Percentiles rank a stretch among this genome's conserved stretches.
phyloP scores from a whole-genome alignment of 495 filamentous ascomycete genomes.

The Xylaria nigripes region DNA sequence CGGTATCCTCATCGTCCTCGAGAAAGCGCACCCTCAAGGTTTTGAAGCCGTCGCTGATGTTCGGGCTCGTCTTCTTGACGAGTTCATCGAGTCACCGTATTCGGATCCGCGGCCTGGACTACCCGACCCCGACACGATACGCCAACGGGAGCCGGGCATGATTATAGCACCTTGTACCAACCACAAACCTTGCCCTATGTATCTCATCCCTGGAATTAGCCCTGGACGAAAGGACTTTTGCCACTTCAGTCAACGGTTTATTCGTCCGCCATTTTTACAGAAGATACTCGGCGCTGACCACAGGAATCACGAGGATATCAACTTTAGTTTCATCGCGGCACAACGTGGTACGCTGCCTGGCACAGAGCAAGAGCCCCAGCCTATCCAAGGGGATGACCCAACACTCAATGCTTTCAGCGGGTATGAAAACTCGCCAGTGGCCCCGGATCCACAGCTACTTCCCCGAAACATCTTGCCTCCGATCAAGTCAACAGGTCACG shows the following conservation, averaged over 20 bases:
- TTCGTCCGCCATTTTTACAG: constrained; percentile 76
- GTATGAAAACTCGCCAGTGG: constrained; percentile 25
- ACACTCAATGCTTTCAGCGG: constrained; percentile 33
- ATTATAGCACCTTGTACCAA: constrained; percentile 96
- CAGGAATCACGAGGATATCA: constrained; percentile 81
- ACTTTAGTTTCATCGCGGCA: constrained; percentile 84
- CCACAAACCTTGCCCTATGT: constrained; percentile 84
- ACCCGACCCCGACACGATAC: constrained; percentile 22
- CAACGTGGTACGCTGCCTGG: constrained; percentile 53
- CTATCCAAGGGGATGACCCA: constrained; percentile 17
- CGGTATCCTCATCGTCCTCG: constrained; percentile 77
- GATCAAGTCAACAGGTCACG: constrained; percentile 78
- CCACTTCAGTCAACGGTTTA: constrained; percentile 81
- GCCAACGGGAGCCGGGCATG: constrained; percentile 61
- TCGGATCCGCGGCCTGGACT: constrained; percentile 29
- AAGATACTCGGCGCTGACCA: constrained; percentile 58
- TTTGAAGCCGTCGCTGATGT: constrained; percentile 88
- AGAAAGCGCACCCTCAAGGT: constrained; percentile 84
- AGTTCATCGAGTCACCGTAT: constrained; percentile 61
- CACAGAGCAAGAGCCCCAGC: constrained; percentile 38
- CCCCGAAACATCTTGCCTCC: constrained; percentile 72
- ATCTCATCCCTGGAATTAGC: constrained; percentile 55
- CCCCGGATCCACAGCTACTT: constrained; percentile 56
- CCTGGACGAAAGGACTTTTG: constrained; percentile 80
- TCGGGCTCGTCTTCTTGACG: constrained; percentile 64